Conservation (phyloP, 768 basidiomycete species). For the Lactifluus echinatus region DNA sequence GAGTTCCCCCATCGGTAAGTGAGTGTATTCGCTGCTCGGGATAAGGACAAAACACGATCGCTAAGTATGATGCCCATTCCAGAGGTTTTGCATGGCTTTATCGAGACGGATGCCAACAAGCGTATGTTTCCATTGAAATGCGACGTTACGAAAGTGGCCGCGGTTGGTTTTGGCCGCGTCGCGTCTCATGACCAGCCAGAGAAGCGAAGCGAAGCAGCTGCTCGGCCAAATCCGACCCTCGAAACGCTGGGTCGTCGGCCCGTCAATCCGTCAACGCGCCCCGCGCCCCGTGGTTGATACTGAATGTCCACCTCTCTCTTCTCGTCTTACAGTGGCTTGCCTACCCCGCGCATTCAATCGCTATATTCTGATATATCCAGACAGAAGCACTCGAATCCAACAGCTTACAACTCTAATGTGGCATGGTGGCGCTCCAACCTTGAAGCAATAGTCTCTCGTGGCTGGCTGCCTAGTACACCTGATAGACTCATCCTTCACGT, state of each 20-base stretch:
- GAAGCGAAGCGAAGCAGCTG: not conserved
- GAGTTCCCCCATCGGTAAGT: not conserved
- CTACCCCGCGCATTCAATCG: slow-evolving; percentile 53
- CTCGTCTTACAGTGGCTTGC: slow-evolving; percentile 40
- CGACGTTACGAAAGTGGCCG: not conserved
- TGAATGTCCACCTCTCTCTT: slow-evolving; percentile 20
- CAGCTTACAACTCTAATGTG: slow-evolving; percentile 70
- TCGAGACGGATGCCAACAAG: not conserved
- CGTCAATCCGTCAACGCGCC: not conserved
- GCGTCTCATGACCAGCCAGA: not conserved
- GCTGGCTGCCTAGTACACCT: slow-evolving; percentile 36
- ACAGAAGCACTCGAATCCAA: slow-evolving; percentile 78
- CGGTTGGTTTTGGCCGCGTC: not conserved
- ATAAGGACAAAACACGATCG: not conserved
- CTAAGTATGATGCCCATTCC: not conserved
- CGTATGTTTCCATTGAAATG: not conserved
- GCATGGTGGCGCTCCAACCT: slow-evolving; percentile 82
- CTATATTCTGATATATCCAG: slow-evolving; percentile 83
- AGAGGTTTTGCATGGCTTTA: not conserved
- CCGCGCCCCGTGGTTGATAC: not conserved
- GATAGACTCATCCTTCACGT: slow-evolving; percentile 58
- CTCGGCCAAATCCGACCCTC: no score
- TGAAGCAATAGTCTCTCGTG: slow-evolving; percentile 48
- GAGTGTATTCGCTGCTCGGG: not conserved
- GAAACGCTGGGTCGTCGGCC: not conserved